These are phyloP conservation scores for Pseudocercospora musae DNA, from an alignment of 2,329 filamentous ascomycete genomes.

Conservation along the genomic window DNA sequence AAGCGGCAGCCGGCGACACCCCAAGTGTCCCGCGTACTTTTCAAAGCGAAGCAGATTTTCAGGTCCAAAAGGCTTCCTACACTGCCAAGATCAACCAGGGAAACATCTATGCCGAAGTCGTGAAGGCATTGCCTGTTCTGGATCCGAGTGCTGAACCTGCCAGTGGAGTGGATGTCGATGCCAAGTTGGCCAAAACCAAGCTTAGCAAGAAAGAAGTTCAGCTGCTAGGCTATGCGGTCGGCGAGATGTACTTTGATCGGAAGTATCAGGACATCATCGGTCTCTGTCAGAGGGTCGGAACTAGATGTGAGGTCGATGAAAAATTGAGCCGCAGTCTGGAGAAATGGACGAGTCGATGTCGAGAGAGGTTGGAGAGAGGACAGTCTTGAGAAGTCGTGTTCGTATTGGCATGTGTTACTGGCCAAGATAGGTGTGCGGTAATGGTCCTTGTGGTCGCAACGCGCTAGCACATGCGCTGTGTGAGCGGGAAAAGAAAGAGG, in stretches of 20 bases:
- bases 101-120: slow-evolving; percentile 23
- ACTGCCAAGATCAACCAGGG: slow-evolving; percentile 32
- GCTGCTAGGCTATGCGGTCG: slow-evolving; percentile 51
- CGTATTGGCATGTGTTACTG: not conserved
- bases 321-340: slow-evolving; percentile 23
- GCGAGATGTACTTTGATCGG: slow-evolving; percentile 58
- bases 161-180: not conserved
- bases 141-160: not conserved
- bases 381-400: not conserved
- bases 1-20: slow-evolving; percentile 26
- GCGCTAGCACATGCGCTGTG: no score
- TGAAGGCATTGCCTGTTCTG: slow-evolving; percentile 22
- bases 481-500: no score
- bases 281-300: slow-evolving; percentile 26
- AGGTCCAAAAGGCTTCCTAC: slow-evolving; percentile 31
- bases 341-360: slow-evolving; percentile 24
- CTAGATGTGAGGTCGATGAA: slow-evolving; percentile 23
- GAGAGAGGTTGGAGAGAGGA: not conserved
- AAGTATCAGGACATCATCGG: slow-evolving; percentile 49
- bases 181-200: slow-evolving; percentile 12
- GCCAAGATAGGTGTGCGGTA: not conserved
- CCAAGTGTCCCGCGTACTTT: slow-evolving; percentile 30
- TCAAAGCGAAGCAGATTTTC: slow-evolving; percentile 34
- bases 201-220: slow-evolving; percentile 32
- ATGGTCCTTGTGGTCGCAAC: no score